Evolutionary conservation across 371 early-diverging fungal genomes (phyloP), one percentile per base, ranked within the genome.

Genomic region (Mortierella sp.): DNA sequence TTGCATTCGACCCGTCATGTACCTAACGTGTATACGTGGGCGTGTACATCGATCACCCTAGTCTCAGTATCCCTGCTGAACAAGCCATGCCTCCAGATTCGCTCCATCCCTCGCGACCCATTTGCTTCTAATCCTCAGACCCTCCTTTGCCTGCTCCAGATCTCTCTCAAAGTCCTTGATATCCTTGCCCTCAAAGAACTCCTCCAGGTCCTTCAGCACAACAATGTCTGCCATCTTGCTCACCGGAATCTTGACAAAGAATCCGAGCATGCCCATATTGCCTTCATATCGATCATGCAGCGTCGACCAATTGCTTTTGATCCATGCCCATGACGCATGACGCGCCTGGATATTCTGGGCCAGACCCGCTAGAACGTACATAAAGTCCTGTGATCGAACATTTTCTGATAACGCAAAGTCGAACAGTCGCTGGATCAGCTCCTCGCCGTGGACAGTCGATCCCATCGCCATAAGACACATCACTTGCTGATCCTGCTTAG

Each of bases 141-240:
- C 84, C 81, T 98, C 98, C 39, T 95, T 79, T 34, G 91, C 87
- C 83, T 98, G 98, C 53, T 92, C 84, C 34, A 95, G 54, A 30
- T 90, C 83, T 39, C 94, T 84, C 43, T 81, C 86, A 78, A 91
- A 87, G 60, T 88, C 86, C 79, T 86, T 87, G 41, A 87, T 87
- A 60, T 93, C 86, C 78, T 90, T 89, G 34, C 80, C 85, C n/a
- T 84, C 82, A 82, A 94, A 93, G 81, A 92, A 93, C 6, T 66
- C 70, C 70, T 91, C 89, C 30, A 92, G 80, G 50, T 93, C 90
- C 15, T 79, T 73, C 65, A 90, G 85, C 60, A 86, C 83, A 23
- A 81, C 91, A 27, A 80, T 70, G 34, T 84, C 75, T 17, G 87
- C 79, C 50, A 93, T 90, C 27, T 86, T 90, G 51, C 84, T 86